Conservation (phyloP, 345 rosid species). For the Camelina laxa region DNA sequence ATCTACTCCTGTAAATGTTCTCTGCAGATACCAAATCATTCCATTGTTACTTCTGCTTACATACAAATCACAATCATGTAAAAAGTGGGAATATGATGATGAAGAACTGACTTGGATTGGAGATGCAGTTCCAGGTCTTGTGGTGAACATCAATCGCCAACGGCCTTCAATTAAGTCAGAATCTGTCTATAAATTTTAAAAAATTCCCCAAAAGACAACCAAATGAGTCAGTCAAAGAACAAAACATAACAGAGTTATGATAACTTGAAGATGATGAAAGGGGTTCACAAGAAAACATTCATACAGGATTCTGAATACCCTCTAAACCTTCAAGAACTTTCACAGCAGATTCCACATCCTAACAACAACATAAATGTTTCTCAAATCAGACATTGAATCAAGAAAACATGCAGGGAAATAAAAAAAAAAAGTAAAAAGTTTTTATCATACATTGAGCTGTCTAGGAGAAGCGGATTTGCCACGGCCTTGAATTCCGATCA, state of each 20-base stretch:
- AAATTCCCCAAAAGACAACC: neutral
- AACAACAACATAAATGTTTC: conserved; percentile 8
- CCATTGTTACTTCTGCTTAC: conserved; percentile 2
- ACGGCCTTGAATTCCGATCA: conserved; percentile 93
- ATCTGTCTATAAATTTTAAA: conserved; percentile 56
- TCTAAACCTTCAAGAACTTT: conserved; percentile 67
- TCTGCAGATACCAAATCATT: conserved; percentile 51
- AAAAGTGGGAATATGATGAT: neutral
- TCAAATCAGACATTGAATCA: conserved; percentile 1
- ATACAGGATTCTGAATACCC: conserved; percentile 77
- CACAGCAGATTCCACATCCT: conserved; percentile 85
- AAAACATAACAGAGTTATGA: neutral
- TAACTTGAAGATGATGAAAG: neutral
- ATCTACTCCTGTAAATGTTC: conserved; percentile 94
- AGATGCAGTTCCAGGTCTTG: conserved; percentile 97
- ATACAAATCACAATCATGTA: neutral
- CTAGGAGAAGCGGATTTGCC: conserved; percentile 80
- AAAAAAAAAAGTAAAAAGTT: neutral
- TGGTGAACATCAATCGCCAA: conserved; percentile 94
- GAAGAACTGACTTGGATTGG: conserved; percentile 76
- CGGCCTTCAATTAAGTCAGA: conserved; percentile 83
- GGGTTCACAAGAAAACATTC: conserved; percentile 30
- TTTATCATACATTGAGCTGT: conserved; percentile 64
- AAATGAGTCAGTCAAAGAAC: conserved; percentile 14
- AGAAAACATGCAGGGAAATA: conserved; percentile 2